Percentiles rank a stretch among this genome's conserved stretches.
phyloP scores from a whole-genome alignment of 441 rosid genomes.

The Capsella rubella region DNA sequence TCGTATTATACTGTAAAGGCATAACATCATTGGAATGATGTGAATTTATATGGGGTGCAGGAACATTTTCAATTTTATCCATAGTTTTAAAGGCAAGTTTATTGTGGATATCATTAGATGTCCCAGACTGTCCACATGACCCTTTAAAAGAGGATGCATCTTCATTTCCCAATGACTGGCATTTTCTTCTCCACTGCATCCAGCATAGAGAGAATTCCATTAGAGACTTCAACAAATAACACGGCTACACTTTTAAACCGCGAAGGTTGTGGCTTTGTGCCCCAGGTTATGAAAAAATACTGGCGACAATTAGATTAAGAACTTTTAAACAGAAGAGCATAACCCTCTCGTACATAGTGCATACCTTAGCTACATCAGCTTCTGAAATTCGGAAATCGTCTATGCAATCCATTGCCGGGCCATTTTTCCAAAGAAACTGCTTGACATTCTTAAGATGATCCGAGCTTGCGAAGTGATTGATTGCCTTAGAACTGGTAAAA shows the following conservation, averaged over 20 bases:
- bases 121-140: conserved; percentile 50
- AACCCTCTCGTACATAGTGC: conserved; percentile 1
- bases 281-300: neutral
- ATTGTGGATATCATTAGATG: conserved; percentile 83
- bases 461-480: conserved; percentile 42
- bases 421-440: conserved; percentile 83
- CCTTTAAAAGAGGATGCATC: conserved; percentile 48
- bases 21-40: conserved; percentile 66
- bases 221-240: conserved; percentile 1
- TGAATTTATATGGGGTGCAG: conserved; percentile 47
- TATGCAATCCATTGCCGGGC: conserved; percentile 62
- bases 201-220: conserved; percentile 29
- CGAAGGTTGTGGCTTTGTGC: neutral
- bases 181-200: conserved; percentile 81
- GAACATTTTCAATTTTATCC: conserved; percentile 56
- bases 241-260: neutral
- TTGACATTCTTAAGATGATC: conserved; percentile 58
- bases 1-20: conserved; percentile 87
- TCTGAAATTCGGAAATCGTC: conserved; percentile 64
- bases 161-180: conserved; percentile 59
- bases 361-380: conserved; percentile 71
- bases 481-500: conserved; percentile 41
- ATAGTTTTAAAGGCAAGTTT: conserved; percentile 54
- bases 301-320: neutral
- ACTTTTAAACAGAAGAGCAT: neutral